These are phyloP conservation scores for Xylariaceae sp. DNA, from an alignment of 2,329 filamentous ascomycete genomes.

Conservation along the genomic window DNA sequence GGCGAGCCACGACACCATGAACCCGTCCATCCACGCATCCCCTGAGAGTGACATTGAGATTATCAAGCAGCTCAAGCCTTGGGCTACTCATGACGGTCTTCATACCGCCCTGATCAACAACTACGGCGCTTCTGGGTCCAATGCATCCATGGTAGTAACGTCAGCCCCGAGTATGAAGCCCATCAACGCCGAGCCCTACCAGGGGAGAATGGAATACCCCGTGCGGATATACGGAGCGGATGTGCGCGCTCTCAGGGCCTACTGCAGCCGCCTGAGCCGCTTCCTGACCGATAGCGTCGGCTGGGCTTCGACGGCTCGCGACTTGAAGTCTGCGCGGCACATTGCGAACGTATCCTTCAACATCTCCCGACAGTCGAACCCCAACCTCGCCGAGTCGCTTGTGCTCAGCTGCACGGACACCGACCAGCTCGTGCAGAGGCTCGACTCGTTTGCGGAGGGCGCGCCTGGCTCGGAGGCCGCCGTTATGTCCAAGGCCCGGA, in stretches of 20 bases:
- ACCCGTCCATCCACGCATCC: no score
- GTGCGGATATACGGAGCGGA: no score
- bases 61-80: no score
- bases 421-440: not conserved
- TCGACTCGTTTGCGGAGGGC: not conserved
- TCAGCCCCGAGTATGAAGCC: not conserved
- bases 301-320: not conserved
- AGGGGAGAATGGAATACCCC: not conserved
- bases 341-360: conserved; percentile 1
- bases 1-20: conserved; percentile 4
- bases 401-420: conserved; percentile 1
- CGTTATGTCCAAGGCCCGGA: not conserved
- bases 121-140: not conserved
- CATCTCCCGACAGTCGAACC: not conserved
- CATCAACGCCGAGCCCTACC: not conserved
- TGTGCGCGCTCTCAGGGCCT: not conserved
- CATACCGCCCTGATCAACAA: not conserved
- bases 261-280: not conserved
- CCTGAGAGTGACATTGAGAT: no score
- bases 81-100: no score
- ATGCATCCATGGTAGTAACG: not conserved
- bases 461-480: not conserved
- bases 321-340: not conserved
- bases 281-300: not conserved
- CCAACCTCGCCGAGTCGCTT: not conserved